Conservation (phyloP, 2,329 filamentous ascomycete species). For the Scedosporium dehoogii region DNA sequence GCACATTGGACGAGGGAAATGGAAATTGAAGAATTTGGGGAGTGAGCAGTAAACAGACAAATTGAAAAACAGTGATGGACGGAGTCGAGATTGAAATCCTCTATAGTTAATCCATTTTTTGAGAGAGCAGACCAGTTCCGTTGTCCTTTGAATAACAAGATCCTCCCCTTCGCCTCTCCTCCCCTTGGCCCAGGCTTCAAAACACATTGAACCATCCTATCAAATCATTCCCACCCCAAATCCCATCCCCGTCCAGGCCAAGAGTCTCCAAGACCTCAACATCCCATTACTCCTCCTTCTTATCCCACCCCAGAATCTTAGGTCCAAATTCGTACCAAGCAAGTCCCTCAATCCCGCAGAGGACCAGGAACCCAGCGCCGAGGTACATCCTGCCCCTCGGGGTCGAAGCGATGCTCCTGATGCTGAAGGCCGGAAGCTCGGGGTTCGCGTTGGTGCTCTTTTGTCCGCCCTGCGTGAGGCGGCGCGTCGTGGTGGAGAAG, state of each 20-base stretch:
- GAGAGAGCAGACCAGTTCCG: too few relatives aligned
- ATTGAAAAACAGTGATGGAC: too few relatives aligned
- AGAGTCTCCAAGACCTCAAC: neutral
- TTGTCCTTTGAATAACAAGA: neutral
- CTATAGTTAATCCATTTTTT: too few relatives aligned
- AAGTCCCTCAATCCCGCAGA: constrained; percentile 12
- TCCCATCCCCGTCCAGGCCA: neutral
- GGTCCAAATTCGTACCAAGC: constrained; percentile 15
- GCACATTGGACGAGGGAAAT: neutral
- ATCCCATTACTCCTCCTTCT: neutral
- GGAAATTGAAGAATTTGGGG: neutral
- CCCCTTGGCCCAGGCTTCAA: neutral
- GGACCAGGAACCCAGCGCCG: constrained; percentile 8
- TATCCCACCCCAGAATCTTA: constrained; percentile 11
- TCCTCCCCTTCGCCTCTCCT: neutral
- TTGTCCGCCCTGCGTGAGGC: neutral
- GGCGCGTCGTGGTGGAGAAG: constrained; percentile 9
- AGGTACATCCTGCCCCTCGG: constrained; percentile 12
- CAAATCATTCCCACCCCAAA: neutral
- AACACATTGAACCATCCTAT: neutral
- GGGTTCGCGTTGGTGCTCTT: constrained; percentile 7
- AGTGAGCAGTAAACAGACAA: neutral
- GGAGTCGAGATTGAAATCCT: too few relatives aligned
- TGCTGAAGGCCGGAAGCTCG: constrained; percentile 13
- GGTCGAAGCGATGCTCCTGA: constrained; percentile 13